These are phyloP conservation scores for Fusarium papillatum DNA, from an alignment of 2,329 filamentous ascomycete genomes.

Conservation along the genomic window DNA sequence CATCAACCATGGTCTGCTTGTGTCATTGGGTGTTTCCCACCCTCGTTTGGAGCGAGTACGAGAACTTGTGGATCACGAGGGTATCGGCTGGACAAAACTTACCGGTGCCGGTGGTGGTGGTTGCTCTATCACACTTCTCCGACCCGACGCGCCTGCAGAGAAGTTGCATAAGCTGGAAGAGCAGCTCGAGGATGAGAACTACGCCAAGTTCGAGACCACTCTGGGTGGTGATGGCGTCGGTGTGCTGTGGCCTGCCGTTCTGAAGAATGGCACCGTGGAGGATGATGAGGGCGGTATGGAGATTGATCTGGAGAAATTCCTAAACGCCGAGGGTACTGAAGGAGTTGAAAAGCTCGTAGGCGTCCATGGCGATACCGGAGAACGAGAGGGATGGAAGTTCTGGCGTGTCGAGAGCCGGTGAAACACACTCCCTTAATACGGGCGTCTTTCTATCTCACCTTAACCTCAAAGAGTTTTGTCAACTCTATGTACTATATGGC, in stretches of 20 bases:
- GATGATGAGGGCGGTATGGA: constrained; percentile 88
- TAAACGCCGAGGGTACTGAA: constrained; percentile 85
- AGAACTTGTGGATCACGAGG: constrained; percentile 89
- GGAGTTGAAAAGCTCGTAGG: constrained; percentile 92
- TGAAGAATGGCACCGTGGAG: constrained; percentile 86
- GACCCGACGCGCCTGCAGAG: constrained; percentile 70
- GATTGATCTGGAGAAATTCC: constrained; percentile 88
- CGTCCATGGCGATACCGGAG: constrained; percentile 76
- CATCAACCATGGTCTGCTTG: constrained; percentile 93
- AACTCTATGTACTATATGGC: constrained; percentile 37
- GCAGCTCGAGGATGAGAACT: constrained; percentile 79
- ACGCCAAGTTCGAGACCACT: constrained; percentile 88
- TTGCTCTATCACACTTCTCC: constrained; percentile 92
- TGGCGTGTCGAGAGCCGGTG: constrained; percentile 74
- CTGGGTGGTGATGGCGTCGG: constrained; percentile 95
- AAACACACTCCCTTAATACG: constrained; percentile 9
- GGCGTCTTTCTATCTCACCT: constrained; percentile 5
- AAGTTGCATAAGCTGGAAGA: constrained; percentile 74
- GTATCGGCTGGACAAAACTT: constrained; percentile 96
- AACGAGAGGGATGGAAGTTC: constrained; percentile 88
- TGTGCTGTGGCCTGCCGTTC: constrained; percentile 91
- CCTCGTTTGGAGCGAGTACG: constrained; percentile 92
- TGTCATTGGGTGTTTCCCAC: constrained; percentile 94
- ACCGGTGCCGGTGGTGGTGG: constrained; percentile 96
- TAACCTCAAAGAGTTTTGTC: constrained; percentile 11